Conservation (phyloP, 306 rosid species). For the Dryas octopetala region DNA sequence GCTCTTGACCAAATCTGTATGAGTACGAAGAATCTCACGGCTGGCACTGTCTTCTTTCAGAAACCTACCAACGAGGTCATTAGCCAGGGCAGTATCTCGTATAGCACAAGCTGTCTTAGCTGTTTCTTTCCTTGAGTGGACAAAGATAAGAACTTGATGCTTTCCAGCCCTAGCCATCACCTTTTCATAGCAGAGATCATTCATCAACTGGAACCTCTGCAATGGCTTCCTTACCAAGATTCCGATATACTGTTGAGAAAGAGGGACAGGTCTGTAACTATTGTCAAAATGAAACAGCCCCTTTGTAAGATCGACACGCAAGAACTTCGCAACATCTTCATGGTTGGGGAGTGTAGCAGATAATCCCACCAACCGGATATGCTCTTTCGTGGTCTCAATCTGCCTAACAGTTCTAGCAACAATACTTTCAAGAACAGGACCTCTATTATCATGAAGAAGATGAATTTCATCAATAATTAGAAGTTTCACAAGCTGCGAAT, state of each 20-base stretch:
- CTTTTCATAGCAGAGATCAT: conserved; percentile 69
- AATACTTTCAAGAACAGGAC: conserved; percentile 90
- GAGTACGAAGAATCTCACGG: conserved; percentile 81
- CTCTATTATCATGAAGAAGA: conserved; percentile 84
- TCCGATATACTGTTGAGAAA: conserved; percentile 81
- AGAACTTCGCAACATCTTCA: conserved; percentile 77
- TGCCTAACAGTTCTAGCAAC: conserved; percentile 92
- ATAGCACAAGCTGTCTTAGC: conserved; percentile 87
- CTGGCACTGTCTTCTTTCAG: conserved; percentile 90
- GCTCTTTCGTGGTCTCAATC: conserved; percentile 79
- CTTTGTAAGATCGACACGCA: conserved; percentile 60
- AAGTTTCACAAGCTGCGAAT: conserved; percentile 81
- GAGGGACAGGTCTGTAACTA: conserved; percentile 78
- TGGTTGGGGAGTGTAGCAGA: conserved; percentile 86
- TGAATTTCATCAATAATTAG: conserved; percentile 86
- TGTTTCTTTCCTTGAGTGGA: conserved; percentile 77
- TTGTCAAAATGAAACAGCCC: conserved; percentile 72
- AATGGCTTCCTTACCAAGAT: conserved; percentile 78
- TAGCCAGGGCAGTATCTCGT: conserved; percentile 75
- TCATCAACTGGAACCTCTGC: conserved; percentile 81
- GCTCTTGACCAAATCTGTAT: conserved; percentile 80
- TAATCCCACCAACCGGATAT: conserved; percentile 82
- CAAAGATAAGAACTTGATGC: conserved; percentile 77
- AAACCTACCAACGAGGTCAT: conserved; percentile 78
- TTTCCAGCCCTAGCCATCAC: conserved; percentile 72